These are phyloP conservation scores for Talaromyces stipitatus DNA, from an alignment of 495 filamentous ascomycete genomes.

Conservation along the genomic window DNA sequence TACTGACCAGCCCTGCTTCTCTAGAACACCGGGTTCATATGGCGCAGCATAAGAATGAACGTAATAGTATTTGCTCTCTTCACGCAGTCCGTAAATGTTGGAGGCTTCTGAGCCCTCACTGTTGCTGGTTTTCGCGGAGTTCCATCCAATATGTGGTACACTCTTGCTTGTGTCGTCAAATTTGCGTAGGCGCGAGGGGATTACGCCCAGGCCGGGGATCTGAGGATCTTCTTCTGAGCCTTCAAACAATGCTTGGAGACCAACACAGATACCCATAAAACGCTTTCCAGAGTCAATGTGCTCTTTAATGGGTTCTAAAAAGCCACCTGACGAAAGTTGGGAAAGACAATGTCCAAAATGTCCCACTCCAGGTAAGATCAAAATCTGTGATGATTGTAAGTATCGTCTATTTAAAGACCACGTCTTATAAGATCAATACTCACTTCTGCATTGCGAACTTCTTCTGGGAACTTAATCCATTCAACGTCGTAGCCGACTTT, in stretches of 20 bases:
- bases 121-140: conserved; percentile 60
- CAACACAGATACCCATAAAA: conserved; percentile 97
- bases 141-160: conserved; percentile 98
- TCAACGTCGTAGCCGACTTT: conserved; percentile 86
- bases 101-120: conserved; percentile 34
- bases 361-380: conserved; percentile 93
- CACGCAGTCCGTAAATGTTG: conserved; percentile 66
- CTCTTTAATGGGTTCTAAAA: conserved; percentile 65
- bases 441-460: conserved; percentile 80
- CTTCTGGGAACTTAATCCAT: conserved; percentile 80
- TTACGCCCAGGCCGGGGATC: conserved; percentile 63
- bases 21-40: conserved; percentile 61
- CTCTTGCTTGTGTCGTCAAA: conserved; percentile 75
- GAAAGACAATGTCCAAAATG: conserved; percentile 95
- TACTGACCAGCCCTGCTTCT: conserved; percentile 76
- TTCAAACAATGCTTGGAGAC: conserved; percentile 81
- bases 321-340: conserved; percentile 71
- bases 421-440: conserved; percentile 7
- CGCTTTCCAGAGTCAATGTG: conserved; percentile 85
- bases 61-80: conserved; percentile 93
- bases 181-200: conserved; percentile 61
- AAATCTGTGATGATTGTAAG: conserved; percentile 46
- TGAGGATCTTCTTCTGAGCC: conserved; percentile 69
- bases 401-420: neutral
- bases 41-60: conserved; percentile 90